phyloP scores from a whole-genome alignment of 1,284 basidiomycete species.

The Cryptococcus wingfieldii region DNA sequence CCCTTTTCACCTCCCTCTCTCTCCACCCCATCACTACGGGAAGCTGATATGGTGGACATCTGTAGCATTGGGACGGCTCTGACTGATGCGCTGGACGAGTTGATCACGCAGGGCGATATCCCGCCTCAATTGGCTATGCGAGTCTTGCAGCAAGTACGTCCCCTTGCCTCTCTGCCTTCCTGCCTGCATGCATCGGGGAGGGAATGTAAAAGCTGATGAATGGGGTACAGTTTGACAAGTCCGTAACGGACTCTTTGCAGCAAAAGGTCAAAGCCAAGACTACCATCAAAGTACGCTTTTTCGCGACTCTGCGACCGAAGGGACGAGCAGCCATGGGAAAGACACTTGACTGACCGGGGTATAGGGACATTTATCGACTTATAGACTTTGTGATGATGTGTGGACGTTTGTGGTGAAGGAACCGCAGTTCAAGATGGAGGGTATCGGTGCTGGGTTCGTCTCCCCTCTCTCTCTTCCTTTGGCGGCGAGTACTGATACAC shows the following conservation, averaged over 20 bases:
- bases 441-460: slow-evolving; percentile 53
- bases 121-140: slow-evolving; percentile 97
- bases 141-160: slow-evolving; percentile 82
- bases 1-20: background rate
- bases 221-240: slow-evolving; percentile 80
- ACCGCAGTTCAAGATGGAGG: slow-evolving; percentile 90
- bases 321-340: background rate
- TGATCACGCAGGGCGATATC: slow-evolving; percentile 94
- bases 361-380: slow-evolving; percentile 83
- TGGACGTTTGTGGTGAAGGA: slow-evolving; percentile 96
- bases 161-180: background rate
- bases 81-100: slow-evolving; percentile 97
- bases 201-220: slow-evolving; percentile 3
- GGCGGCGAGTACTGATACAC: background rate
- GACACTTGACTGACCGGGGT: background rate
- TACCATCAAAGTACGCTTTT: slow-evolving; percentile 66
- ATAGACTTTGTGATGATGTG: slow-evolving; percentile 92
- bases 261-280: slow-evolving; percentile 91
- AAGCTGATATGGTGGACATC: background rate
- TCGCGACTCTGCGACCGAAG: background rate
- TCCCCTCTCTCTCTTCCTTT: background rate
- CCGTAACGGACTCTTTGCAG: slow-evolving; percentile 80
- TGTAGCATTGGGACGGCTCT: slow-evolving; percentile 90
- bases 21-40: background rate
- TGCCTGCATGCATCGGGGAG: too few relatives aligned